Percentiles rank a stretch among this genome's conserved stretches.
These are phyloP conservation scores for Ambrosiella beaveri DNA, from an alignment of 2,329 filamentous ascomycete genomes.

Conservation along the genomic window DNA sequence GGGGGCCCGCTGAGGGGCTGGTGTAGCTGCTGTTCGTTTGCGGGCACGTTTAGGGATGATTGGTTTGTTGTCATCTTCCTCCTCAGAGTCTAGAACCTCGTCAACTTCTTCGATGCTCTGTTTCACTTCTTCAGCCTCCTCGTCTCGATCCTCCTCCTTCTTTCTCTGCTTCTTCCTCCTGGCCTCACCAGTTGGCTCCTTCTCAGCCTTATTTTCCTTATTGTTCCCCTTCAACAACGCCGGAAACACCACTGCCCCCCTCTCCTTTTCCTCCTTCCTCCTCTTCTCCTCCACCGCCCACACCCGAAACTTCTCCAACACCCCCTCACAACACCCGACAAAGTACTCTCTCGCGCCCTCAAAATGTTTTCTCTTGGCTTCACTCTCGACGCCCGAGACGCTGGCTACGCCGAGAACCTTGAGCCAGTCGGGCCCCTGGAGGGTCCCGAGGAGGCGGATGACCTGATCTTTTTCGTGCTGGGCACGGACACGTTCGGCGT, in stretches of 20 bases:
- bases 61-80: neutral
- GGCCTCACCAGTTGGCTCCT: neutral
- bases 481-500: conserved; percentile 45
- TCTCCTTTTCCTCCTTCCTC: conserved; percentile 59
- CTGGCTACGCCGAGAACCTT: conserved; percentile 78
- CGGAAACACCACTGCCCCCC: conserved; percentile 20
- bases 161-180: neutral
- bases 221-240: conserved; percentile 15
- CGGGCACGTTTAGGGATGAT: neutral
- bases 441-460: conserved; percentile 53
- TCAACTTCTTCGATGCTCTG: neutral
- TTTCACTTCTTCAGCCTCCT: neutral
- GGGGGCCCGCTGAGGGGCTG: neutral
- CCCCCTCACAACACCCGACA: conserved; percentile 60
- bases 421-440: conserved; percentile 86
- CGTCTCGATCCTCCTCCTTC: neutral
- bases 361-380: conserved; percentile 70
- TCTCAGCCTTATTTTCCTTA: neutral
- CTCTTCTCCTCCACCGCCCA: conserved; percentile 87
- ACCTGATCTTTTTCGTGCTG: conserved; percentile 52
- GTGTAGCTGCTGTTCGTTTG: neutral
- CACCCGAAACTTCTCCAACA: conserved; percentile 71
- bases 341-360: conserved; percentile 76
- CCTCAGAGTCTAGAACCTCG: neutral
- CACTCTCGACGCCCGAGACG: conserved; percentile 36